Evolutionary conservation across 805 yeast genomes (phyloP).

Genomic region (Yarrowia keelungensis): DNA sequence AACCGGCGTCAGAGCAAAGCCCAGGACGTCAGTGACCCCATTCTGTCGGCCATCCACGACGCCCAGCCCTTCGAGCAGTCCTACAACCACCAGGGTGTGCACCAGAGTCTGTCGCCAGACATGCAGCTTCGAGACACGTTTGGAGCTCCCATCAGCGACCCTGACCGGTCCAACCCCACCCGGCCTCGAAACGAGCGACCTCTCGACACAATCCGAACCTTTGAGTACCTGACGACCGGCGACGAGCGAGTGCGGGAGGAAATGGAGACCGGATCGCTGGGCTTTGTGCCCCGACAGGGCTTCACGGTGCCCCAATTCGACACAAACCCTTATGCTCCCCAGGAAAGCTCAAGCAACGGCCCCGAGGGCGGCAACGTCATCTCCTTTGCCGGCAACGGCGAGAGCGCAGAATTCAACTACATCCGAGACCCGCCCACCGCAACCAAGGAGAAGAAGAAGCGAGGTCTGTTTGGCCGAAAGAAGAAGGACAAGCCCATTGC

Average conservation of each 20-base stretch:
- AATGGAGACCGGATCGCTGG: conserved; percentile 76
- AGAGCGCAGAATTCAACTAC: conserved; percentile 48
- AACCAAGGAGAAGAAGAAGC: conserved; percentile 70
- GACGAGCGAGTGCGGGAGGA: conserved; percentile 80
- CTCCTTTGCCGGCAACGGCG: conserved; percentile 48
- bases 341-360: conserved; percentile 26
- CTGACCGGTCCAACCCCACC: conserved; percentile 93
- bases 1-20: conserved; percentile 35
- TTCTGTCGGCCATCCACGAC: conserved; percentile 89
- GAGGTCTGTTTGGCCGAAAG: conserved; percentile 80
- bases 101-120: conserved; percentile 57
- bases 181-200: conserved; percentile 96
- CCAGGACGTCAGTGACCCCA: conserved; percentile 64
- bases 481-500: conserved; percentile 50
- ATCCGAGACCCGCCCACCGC: conserved; percentile 58
- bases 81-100: conserved; percentile 48
- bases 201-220: conserved; percentile 89
- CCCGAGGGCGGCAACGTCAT: conserved; percentile 46
- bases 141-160: conserved; percentile 77
- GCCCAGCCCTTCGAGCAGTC: conserved; percentile 91
- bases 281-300: conserved; percentile 82
- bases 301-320: conserved; percentile 65
- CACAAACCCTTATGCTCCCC: conserved; percentile 48
- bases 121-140: conserved; percentile 77
- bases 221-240: conserved; percentile 94